Percentiles rank a stretch among this genome's conserved stretches.
phyloP scores from a whole-genome alignment of 176 grass and related monocot genomes.

The Bolboschoenus planiculmis region DNA sequence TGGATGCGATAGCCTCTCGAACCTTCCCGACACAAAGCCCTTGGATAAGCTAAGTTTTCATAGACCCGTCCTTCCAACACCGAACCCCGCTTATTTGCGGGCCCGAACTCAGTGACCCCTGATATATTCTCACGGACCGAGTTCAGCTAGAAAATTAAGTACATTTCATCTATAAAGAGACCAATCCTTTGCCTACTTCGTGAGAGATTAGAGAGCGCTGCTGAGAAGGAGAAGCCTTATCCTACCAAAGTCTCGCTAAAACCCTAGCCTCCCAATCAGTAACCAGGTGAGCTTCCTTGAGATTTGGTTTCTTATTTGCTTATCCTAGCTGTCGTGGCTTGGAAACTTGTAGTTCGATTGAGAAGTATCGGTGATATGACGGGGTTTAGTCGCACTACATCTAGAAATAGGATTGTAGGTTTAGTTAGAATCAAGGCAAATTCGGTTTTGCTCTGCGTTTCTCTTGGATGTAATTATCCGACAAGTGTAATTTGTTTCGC shows the following conservation, averaged over 20 bases:
- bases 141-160: neutral
- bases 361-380: neutral
- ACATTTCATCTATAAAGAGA: constrained; percentile 26
- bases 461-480: neutral
- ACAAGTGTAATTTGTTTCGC: neutral
- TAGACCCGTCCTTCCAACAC: neutral
- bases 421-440: neutral
- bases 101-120: neutral
- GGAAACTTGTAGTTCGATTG: neutral
- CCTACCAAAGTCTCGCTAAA: constrained; percentile 14
- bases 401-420: neutral
- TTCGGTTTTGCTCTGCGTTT: neutral
- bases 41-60: neutral
- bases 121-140: neutral
- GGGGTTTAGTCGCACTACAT: neutral
- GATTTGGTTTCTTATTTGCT: neutral
- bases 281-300: constrained; percentile 1
- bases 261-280: constrained; percentile 18
- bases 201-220: neutral
- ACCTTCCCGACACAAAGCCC: constrained; percentile 32
- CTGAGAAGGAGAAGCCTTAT: constrained; percentile 6
- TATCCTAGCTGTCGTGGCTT: neutral
- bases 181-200: constrained; percentile 12
- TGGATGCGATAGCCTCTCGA: constrained; percentile 16
- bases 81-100: neutral